Evolutionary conservation across 2,329 filamentous ascomycete genomes (phyloP), one percentile per base, ranked within the genome.

Genomic region (Calonectria crousiana): DNA sequence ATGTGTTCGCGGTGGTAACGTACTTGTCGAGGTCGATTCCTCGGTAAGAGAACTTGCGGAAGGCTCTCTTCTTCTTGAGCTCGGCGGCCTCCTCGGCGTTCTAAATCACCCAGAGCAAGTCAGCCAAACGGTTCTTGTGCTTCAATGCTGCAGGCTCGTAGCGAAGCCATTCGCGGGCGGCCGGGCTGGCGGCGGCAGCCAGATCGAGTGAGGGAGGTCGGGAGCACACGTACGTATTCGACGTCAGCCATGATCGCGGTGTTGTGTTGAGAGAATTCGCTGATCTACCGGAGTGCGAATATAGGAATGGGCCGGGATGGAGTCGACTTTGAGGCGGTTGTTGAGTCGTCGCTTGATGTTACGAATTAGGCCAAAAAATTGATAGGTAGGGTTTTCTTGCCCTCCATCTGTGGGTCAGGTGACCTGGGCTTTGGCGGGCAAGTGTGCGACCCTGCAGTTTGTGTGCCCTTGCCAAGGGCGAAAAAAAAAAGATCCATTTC

Each of bases 31-130:
- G 96, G 89, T 99, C 97, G 89, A 99, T 95, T 87, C 97, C 97
- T 87, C 97, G 95, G 95, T 98, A 99, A 83, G 96, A 97, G 88
- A 98, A 99, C 94, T 98, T 99, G 91, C 95, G 95, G 95, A 98
- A 98, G 84, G 95, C 91, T 96, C 97, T 98, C 92, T 94, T 98
- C 93, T 95, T 98, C 95, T 98, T 99, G 90, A 99, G 91, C 95
- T 98, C 97, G 87, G 95, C 96, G 90, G 96, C 96, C 92, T 97
- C 95, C 92, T 97, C 95, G 88, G 96, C 93, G 91, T 98, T 96
- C 95, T 98, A 47, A 47, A 84, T 83, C 75, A 74, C 71, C 49
- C 71, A 69, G 58, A 67, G 76, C 75, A 78, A 74, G 82, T 85
- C 77, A 85, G 85, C 78, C 70, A 78, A 67, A 65, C 14, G 16